Evolutionary conservation across 2,329 filamentous ascomycete species (phyloP).

Genomic region (Alternaria ethzedia): DNA sequence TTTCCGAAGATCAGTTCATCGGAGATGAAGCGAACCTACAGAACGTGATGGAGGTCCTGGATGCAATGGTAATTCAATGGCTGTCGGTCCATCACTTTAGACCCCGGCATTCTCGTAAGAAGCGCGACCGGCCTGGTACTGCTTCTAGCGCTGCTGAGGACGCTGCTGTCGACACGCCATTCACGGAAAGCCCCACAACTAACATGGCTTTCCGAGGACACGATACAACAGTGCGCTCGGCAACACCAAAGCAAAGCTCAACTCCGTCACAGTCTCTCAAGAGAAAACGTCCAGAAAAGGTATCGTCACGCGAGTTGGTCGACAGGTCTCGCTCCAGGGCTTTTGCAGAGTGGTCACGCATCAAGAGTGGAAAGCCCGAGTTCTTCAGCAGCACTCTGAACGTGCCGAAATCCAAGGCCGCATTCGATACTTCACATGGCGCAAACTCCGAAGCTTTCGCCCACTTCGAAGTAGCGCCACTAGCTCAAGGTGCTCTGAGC

Average conservation of each 20-base stretch:
- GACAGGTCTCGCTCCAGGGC: slow-evolving; percentile 13
- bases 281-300: slow-evolving; percentile 21
- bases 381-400: slow-evolving; percentile 39
- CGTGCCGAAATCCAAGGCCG: slow-evolving; percentile 2
- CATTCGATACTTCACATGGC: neutral
- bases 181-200: neutral
- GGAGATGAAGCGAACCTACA: slow-evolving; percentile 52
- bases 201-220: neutral
- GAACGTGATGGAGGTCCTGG: slow-evolving; percentile 68
- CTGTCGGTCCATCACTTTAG: slow-evolving; percentile 74
- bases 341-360: slow-evolving; percentile 52
- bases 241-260: neutral
- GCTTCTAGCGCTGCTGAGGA: neutral
- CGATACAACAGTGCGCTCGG: neutral
- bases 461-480: slow-evolving; percentile 15
- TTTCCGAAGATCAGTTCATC: slow-evolving; percentile 28
- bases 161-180: neutral
- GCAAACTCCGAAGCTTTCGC: neutral
- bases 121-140: slow-evolving; percentile 1
- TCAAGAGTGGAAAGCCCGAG: slow-evolving; percentile 50
- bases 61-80: slow-evolving; percentile 74
- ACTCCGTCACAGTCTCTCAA: slow-evolving; percentile 15
- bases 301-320: neutral
- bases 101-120: slow-evolving; percentile 51
- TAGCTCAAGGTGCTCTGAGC: slow-evolving; percentile 19